A percentile compares a stretch with the other conserved stretches of the same genome.
Evolutionary conservation across 371 early-diverging fungal species (phyloP).

Genomic region (Parasitella parasitica): DNA sequence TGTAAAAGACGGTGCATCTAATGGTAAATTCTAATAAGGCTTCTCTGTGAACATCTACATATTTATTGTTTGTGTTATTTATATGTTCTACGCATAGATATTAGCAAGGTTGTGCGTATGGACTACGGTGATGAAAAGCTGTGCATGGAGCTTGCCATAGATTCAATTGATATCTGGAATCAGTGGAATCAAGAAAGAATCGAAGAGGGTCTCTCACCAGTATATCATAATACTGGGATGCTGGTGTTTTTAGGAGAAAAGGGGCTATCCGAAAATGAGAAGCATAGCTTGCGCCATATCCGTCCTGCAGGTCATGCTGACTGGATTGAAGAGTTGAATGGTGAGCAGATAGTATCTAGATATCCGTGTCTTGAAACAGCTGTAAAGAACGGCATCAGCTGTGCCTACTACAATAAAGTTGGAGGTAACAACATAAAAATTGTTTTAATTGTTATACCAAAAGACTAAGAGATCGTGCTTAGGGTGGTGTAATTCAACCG

Average conservation of each 20-base stretch:
- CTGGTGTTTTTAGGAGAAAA: conserved; percentile 31
- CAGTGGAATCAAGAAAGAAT: conserved; percentile 54
- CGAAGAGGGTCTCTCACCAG: conserved; percentile 16
- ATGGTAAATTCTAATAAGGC: conserved; percentile 17
- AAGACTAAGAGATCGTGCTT: neutral
- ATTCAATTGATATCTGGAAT: conserved; percentile 46
- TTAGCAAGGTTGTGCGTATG: conserved; percentile 51
- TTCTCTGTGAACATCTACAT: neutral
- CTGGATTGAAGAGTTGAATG: conserved; percentile 29
- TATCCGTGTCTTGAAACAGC: conserved; percentile 37
- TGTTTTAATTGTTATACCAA: neutral
- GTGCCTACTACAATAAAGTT: conserved; percentile 35
- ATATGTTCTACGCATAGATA: conserved; percentile 31
- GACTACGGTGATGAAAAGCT: conserved; percentile 48
- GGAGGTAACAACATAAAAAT: too few relatives aligned
- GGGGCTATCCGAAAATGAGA: conserved; percentile 33
- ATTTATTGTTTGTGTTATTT: neutral
- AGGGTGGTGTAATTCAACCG: conserved; percentile 46
- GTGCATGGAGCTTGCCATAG: conserved; percentile 39
- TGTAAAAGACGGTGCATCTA: conserved; percentile 45
- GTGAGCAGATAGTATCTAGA: conserved; percentile 23
- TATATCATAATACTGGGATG: conserved; percentile 47
- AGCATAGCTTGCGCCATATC: conserved; percentile 29
- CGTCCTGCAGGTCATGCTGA: conserved; percentile 38
- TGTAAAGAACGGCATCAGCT: conserved; percentile 27